phyloP scores from a whole-genome alignment of 2,329 filamentous ascomycete species.

The Penicillium sp. region DNA sequence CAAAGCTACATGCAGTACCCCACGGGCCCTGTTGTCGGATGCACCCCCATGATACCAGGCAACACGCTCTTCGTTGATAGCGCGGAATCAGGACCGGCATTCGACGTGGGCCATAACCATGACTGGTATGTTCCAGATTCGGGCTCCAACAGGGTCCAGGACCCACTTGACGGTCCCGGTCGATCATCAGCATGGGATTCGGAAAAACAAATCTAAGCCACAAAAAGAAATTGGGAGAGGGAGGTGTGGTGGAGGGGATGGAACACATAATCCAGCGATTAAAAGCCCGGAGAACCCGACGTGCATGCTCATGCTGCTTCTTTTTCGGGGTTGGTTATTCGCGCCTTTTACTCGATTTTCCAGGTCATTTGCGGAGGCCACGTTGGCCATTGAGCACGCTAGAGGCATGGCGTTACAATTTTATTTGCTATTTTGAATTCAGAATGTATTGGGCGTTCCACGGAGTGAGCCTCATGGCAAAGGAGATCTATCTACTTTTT shows the following conservation, averaged over 20 bases:
- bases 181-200: conserved; percentile 20
- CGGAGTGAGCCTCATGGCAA: neutral
- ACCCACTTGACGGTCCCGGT: conserved; percentile 14
- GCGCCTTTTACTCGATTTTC: neutral
- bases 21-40: conserved; percentile 28
- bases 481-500: conserved; percentile 2
- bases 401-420: conserved; percentile 11
- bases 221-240: conserved; percentile 1
- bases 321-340: neutral
- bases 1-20: conserved; percentile 8
- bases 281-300: neutral
- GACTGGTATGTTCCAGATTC: conserved; percentile 17
- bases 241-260: neutral
- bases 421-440: conserved; percentile 1
- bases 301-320: neutral
- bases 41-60: conserved; percentile 23
- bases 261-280: neutral
- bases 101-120: conserved; percentile 17
- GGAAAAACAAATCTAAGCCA: neutral
- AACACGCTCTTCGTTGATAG: conserved; percentile 28
- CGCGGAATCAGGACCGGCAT: conserved; percentile 12
- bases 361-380: neutral
- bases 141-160: conserved; percentile 15
- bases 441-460: conserved; percentile 3
- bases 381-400: conserved; percentile 10